Base-by-base conservation (phyloP, 2,329 filamentous ascomycete species). In the Aspergillus melleus region DNA sequence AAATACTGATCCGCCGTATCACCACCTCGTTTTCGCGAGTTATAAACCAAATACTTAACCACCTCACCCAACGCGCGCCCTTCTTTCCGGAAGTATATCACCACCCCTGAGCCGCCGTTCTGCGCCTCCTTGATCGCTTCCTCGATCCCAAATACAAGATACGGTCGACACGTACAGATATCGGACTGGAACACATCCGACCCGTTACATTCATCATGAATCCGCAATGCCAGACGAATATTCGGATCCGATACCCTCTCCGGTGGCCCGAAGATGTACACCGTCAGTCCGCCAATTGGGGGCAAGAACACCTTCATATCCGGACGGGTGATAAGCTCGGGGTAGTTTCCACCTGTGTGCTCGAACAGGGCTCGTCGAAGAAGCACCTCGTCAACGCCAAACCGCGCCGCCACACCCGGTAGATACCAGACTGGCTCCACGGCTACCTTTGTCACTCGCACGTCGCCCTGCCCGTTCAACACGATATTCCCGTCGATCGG, bases 11-110 rank as follows among this genome's bases (percentile, higher is more conserved):
- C 58, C 20, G 59, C 62, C 2, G 64, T 66, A 57, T 71, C 67
- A 55, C 74, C 69, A 53, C 69, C 62, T 42, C 70, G 68, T 64
- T 70, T 75, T 64, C 74, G 70, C 68, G 81, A 75, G 63, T 79
- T 77, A 66, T 80, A 84, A 73, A 95, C 91, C 75, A 87, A 78
- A 66, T 87, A 87, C 71, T 96, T 96, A 52, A 91, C 96, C 22
- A 97, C 93, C 76, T 97, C 93, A 57, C 93, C 93, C 5, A 96
- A 82, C 49, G 93, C 93, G 66, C 93, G 85, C 39, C 93, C 93
- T 80, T 97, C 93, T 75, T 97, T 97, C 68, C 93, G 87, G 85
- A 97, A 97, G 76, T 97, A 97, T 74, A 97, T 96, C 60, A 97
- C 93, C 22, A 96, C 91, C 60, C 92, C 92, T 67, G 88, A 92